These are phyloP conservation scores for Pestalotiopsis sp. DNA, from an alignment of 2,329 filamentous ascomycete species.

Conservation along the genomic window DNA sequence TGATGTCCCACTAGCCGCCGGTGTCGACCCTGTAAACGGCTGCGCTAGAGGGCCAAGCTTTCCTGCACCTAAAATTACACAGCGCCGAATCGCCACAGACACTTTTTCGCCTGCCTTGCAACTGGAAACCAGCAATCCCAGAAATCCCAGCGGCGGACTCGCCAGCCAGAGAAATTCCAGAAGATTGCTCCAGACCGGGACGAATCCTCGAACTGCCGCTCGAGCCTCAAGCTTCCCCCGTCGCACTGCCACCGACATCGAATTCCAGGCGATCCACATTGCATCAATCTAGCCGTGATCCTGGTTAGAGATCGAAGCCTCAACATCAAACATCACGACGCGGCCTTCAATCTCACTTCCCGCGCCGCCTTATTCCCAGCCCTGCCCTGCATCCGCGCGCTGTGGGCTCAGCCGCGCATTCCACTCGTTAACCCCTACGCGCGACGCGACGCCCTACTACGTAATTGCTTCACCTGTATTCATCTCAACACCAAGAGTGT, in stretches of 20 bases:
- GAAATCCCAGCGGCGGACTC: neutral
- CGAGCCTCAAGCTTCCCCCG: neutral
- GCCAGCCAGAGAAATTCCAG: neutral
- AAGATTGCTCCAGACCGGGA: neutral
- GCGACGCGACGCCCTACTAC: neutral
- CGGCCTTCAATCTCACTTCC: slow-evolving; percentile 4
- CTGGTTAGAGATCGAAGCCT: slow-evolving; percentile 2
- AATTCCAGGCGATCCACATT: neutral
- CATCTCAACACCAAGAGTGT: neutral
- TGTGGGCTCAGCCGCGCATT: neutral
- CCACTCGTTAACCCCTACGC: neutral
- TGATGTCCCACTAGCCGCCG: neutral
- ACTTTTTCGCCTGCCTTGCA: neutral
- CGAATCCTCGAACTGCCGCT: neutral
- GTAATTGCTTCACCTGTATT: neutral
- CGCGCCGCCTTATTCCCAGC: slow-evolving; percentile 1
- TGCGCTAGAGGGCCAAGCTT: slow-evolving; percentile 2
- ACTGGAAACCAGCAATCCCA: neutral
- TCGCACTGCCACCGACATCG: neutral
- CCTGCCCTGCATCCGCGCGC: neutral
- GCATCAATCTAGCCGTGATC: neutral
- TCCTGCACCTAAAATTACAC: slow-evolving; percentile 7
- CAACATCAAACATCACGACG: slow-evolving; percentile 7
- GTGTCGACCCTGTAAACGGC: neutral
- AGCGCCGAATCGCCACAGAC: neutral